Evolutionary conservation across 2,329 filamentous ascomycete genomes (phyloP), one percentile per base, ranked within the genome.

Genomic region (Aspergillaceae sp.): DNA sequence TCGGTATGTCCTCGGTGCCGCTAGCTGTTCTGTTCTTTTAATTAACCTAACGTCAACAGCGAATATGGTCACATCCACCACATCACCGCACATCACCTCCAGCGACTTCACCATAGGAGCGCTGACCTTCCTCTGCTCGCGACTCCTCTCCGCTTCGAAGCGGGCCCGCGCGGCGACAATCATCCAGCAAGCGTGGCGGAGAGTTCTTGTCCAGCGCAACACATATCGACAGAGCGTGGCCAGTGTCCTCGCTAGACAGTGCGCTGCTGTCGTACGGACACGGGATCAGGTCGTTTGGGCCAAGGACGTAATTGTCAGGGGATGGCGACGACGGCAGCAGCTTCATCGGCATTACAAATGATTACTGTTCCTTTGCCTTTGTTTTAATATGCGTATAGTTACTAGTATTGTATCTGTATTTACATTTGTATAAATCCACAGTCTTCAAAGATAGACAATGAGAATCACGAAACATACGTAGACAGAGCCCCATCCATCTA

Each of bases 91-190:
- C 28, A 71, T 81, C 27, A 76, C 78, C 8, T 73, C 75, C 46
- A 66, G 66, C 28, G 72, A 76, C 52, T 80, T 79, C 50, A 78
- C 76, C 0, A 58, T 80, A 28, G 73, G 76, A 2, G 72, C 75
- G 2, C 72, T 83, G 5, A 71, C 78, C 3, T 82, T 82, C 58
- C 71, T 83, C 4, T 78, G 77, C 37, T 79, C 76, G 3, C 72
- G 79, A 36, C 64, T 83, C 1, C 65, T 83, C 3, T 71, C 74
- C 0, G 68, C 77, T 4, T 71, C 72, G 1, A 68, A 68, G 46
- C 64, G 63, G 8, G 65, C 71, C 47, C 71, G 73, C 38, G 79
- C 79, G 2, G 77, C 78, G 0, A 58, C 65, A 2, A 66, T 66
- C 0, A 70, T 83, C 10, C 79, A 83, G 56, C 64, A 65, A 10